Evolutionary conservation across 2,329 filamentous ascomycete species (phyloP).

Genomic region (Neurospora sp.): DNA sequence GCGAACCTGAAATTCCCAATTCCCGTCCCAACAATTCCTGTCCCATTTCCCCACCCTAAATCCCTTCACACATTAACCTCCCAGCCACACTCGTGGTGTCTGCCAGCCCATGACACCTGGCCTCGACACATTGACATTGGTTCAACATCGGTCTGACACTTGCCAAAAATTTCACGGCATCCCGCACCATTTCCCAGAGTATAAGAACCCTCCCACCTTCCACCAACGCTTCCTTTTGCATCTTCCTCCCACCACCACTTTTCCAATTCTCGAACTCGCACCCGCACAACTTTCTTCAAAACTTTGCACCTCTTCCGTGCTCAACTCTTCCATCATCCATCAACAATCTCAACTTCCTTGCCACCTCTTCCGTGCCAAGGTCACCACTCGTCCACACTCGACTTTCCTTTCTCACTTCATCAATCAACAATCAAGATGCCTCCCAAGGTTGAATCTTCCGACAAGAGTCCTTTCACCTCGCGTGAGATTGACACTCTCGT

Average conservation of each 20-base stretch:
- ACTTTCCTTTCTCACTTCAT: not conserved
- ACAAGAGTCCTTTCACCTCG: not conserved
- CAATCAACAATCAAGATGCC: not conserved
- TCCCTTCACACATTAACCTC: not conserved
- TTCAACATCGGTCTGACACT: not conserved
- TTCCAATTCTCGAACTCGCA: not conserved
- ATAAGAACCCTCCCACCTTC: not conserved
- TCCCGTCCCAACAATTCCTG: not conserved
- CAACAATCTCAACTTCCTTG: not conserved
- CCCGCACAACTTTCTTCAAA: not conserved
- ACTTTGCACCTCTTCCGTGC: not conserved
- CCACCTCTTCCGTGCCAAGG: not conserved
- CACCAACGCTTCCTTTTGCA: not conserved
- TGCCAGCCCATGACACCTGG: not conserved
- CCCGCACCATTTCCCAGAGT: not conserved
- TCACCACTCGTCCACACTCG: not conserved
- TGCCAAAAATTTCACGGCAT: not conserved
- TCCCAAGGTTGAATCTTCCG: not conserved
- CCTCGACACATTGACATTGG: not conserved
- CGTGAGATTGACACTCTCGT: not conserved
- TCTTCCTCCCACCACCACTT: not conserved
- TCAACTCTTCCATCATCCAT: not conserved
- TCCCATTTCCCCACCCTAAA: not conserved
- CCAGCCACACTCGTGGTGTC: not conserved
- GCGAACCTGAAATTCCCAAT: not conserved